Evolutionary conservation across 306 rosid species (phyloP), one percentile per base, ranked within the genome.

Genomic region (Prunus kanzakura): DNA sequence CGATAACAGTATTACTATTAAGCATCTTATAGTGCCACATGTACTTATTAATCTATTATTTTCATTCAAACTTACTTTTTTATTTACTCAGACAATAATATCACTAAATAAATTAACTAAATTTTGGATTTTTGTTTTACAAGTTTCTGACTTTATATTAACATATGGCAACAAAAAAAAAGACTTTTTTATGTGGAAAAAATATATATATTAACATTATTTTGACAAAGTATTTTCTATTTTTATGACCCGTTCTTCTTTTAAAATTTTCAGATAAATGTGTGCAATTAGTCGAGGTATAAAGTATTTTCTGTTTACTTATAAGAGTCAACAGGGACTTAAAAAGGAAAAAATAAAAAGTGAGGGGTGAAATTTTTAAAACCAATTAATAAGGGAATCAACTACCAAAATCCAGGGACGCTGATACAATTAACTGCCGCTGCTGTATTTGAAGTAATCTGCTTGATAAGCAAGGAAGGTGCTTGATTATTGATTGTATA

Each of bases 331-430:
- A 20, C 2, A 38, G 22, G 35, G 76, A 19, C 25, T 25, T 15
- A 23, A 73, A 43, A 3, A 58, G 22, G 32, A 13, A 20, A 55
- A 6, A 12, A 13, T 0, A 13, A 14, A 72, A 58, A 41, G 3
- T 58, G 52, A 30, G 13, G 25, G 19, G 64, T 1, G 5, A 71
- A 41, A 11, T 5, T 38, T 3, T 4, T 10, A n/a, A 45, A 54
- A 55, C 20, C 50, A 18, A 1, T 2, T 25, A 49, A 9, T 12
- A 5, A 5, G 22, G 3, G 15, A 15, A 14, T 3, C 11, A 41
- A 14, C 23, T 20, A 64, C 27, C 74, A 47, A 56, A 79, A 73
- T 46, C 78, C 30, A 16, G 56, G 78, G 82, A 66, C 69, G 63
- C 32, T 38, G 52, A 66, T 47, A 67, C 47, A 57, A 57, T 30